Evolutionary conservation across 2,329 filamentous ascomycete species (phyloP), one percentile per base, ranked within the genome.

Genomic region (Colletotrichum somersetense): DNA sequence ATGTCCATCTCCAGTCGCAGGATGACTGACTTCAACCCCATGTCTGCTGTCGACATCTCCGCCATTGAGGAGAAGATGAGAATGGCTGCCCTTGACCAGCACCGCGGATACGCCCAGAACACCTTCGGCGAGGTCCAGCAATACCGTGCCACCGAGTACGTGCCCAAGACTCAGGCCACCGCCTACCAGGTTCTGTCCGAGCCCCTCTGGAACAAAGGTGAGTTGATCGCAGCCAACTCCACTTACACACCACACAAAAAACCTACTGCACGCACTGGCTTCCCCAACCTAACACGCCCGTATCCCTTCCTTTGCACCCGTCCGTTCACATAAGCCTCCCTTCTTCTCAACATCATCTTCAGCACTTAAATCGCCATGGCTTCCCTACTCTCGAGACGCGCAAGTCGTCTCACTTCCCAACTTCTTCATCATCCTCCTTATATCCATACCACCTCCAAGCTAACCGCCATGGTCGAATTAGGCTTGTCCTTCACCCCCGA

Each of bases 201-300:
- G 79, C 89, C 89, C 73, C 83, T 88, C 61, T 91, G 89, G 89
- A 91, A 91, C 78, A 91, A 91, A 85, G 89, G 89, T 91, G 82
- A 78, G 81, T 80, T 70, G 69, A 64, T 62, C 64, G 59, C 44
- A 46, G 20, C 38, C 42, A 53, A 53, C 71, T 66, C 56, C 66
- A 72, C 69, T 72, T 72, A 64, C 65, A 64, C 65, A 68, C 66
- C 72, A 48, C 70, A 26, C 26, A 67, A 64, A 58, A 64, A 63
- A 68, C 64, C 64, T 68, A 35, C 53, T 62, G 69, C 68, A 71
- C 58, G 65, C 64, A 63, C 52, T 59, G 66, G 52, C 59, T 72
- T 69, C 53, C 69, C 62, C 69, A 72, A 72, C 69, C 62, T 66
- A 72, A 72, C 69, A 68, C 64, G 58, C 44, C 44, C 59, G 59